These are phyloP conservation scores for Umbelopsis isabellina DNA, from an alignment of 192 early-diverging fungal species.

Conservation along the genomic window DNA sequence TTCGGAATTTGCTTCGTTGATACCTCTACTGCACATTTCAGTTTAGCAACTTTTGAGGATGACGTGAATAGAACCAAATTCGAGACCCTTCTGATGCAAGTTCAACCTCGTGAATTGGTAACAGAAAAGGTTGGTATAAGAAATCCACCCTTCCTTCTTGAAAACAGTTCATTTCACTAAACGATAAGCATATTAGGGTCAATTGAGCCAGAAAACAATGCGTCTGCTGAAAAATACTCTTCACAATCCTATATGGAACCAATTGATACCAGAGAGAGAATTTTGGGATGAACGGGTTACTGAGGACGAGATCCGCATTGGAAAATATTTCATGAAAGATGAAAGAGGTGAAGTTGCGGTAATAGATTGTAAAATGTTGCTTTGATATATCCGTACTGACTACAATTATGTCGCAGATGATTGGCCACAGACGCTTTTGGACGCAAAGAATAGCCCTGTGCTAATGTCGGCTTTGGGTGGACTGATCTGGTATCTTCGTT, in stretches of 20 bases:
- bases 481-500: constrained; percentile 84
- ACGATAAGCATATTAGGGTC: constrained; percentile 33
- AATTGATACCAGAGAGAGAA: constrained; percentile 67
- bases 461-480: constrained; percentile 48
- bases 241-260: constrained; percentile 62
- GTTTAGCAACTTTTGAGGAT: constrained; percentile 77
- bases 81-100: constrained; percentile 93
- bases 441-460: constrained; percentile 38
- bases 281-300: constrained; percentile 68
- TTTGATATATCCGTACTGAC: constrained; percentile 3
- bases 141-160: neutral
- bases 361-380: neutral
- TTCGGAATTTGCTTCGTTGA: constrained; percentile 96
- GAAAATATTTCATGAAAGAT: constrained; percentile 59
- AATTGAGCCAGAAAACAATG: constrained; percentile 53
- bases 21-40: constrained; percentile 92
- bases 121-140: constrained; percentile 63
- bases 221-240: constrained; percentile 68
- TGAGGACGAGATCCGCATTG: constrained; percentile 59
- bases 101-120: constrained; percentile 92
- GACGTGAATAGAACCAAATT: constrained; percentile 86
- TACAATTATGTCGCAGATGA: neutral
- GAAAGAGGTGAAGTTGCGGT: constrained; percentile 1
- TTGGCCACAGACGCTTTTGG: constrained; percentile 53
- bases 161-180: neutral